These are phyloP conservation scores for Geosiphon pyriformis DNA, from an alignment of 192 early-diverging fungal genomes.

Conservation along the genomic window DNA sequence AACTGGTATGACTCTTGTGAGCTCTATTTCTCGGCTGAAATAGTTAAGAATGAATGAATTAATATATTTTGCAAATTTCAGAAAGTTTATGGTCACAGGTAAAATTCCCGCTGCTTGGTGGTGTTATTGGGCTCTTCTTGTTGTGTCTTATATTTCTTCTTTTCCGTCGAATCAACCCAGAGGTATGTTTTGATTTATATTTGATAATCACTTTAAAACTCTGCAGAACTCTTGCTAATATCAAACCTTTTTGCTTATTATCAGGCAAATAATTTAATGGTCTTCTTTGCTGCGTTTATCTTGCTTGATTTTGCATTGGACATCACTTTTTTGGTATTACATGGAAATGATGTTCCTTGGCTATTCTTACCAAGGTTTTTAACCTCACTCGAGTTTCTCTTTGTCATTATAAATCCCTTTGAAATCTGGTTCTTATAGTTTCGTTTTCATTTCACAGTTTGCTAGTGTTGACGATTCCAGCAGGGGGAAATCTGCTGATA, in stretches of 20 bases:
- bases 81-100: background rate
- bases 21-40: background rate
- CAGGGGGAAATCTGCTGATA: background rate
- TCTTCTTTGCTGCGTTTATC: background rate
- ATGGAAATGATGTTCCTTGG: background rate
- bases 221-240: no score
- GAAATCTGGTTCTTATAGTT: no score
- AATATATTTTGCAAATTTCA: background rate
- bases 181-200: background rate
- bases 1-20: background rate
- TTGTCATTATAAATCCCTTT: background rate
- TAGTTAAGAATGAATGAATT: background rate
- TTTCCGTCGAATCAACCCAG: background rate
- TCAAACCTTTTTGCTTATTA: no score
- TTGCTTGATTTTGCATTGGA: conserved; percentile 5
- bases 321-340: background rate
- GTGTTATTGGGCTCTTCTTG: background rate
- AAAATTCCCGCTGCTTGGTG: background rate
- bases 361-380: background rate
- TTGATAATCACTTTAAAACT: background rate
- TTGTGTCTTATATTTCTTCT: background rate
- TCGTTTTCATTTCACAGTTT: background rate
- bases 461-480: background rate
- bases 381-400: no score
- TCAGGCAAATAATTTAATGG: background rate